Evolutionary conservation across 2,329 filamentous ascomycete genomes (phyloP).

Genomic region (Pseudophaeomoniella oleicola): DNA sequence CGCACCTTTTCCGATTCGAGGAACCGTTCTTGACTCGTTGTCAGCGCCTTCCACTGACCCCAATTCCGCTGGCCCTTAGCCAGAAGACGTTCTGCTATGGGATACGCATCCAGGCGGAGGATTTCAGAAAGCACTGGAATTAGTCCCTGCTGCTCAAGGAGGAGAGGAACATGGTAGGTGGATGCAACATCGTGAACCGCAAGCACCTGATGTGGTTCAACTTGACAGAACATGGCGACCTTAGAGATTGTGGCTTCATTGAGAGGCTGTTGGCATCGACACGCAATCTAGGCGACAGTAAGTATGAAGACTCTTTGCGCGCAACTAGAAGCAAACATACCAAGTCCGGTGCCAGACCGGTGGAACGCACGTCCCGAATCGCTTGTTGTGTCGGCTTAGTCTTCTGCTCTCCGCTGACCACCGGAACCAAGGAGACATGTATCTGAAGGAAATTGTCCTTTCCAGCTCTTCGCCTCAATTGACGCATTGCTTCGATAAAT

Average conservation of each 20-base stretch:
- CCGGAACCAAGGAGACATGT: constrained; percentile 75
- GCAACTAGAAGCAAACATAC: constrained; percentile 27
- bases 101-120: constrained; percentile 46
- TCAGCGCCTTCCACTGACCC: constrained; percentile 62
- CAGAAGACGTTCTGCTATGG: constrained; percentile 38
- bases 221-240: constrained; percentile 78
- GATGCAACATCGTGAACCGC: constrained; percentile 77
- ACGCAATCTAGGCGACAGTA: constrained; percentile 54
- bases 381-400: constrained; percentile 94
- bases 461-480: constrained; percentile 58
- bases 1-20: constrained; percentile 47
- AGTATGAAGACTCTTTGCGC: constrained; percentile 4
- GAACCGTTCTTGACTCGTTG: constrained; percentile 50
- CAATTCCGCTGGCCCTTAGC: constrained; percentile 56
- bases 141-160: constrained; percentile 70
- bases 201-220: constrained; percentile 71
- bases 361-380: constrained; percentile 69
- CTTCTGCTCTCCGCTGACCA: constrained; percentile 69
- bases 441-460: constrained; percentile 77
- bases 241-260: constrained; percentile 65
- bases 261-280: constrained; percentile 69
- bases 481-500: constrained; percentile 74
- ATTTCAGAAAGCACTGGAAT: constrained; percentile 50
- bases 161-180: constrained; percentile 89
- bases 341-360: constrained; percentile 58